These are phyloP conservation scores for Dipodascus albidus DNA, from an alignment of 805 yeast genomes.

Conservation along the genomic window DNA sequence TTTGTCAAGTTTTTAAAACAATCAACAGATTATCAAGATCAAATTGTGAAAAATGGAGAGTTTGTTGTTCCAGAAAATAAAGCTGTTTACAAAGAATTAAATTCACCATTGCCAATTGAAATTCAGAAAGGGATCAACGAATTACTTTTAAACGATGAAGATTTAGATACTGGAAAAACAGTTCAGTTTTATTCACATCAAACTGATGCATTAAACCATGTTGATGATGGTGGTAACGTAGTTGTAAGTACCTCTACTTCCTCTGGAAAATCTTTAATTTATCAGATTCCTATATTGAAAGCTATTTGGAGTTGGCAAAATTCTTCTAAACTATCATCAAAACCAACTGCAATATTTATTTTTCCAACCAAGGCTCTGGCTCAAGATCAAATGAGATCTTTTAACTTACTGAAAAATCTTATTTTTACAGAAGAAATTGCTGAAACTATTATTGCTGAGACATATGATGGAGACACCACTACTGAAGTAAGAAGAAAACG, in stretches of 20 bases:
- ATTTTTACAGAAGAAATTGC: conserved; percentile 31
- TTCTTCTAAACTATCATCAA: conserved; percentile 11
- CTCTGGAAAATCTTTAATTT: conserved; percentile 89
- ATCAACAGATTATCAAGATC: conserved; percentile 44
- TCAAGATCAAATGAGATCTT: conserved; percentile 86
- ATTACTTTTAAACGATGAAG: conserved; percentile 29
- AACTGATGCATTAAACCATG: conserved; percentile 55
- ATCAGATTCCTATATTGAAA: conserved; percentile 75
- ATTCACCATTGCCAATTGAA: neutral
- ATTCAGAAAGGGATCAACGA: conserved; percentile 31
- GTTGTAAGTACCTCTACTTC: conserved; percentile 93
- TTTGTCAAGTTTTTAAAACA: conserved; percentile 39
- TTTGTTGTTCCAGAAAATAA: conserved; percentile 32
- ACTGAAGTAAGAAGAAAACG: conserved; percentile 32
- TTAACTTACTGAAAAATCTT: conserved; percentile 40
- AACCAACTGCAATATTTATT: conserved; percentile 62
- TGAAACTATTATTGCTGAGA: conserved; percentile 44
- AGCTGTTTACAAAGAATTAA: conserved; percentile 29
- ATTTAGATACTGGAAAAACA: neutral
- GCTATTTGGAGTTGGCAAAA: conserved; percentile 13
- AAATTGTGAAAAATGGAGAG: conserved; percentile 44
- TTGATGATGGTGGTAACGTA: conserved; percentile 46
- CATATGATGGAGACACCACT: conserved; percentile 93
- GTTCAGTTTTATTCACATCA: conserved; percentile 65
- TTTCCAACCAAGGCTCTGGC: conserved; percentile 98